Conservation (phyloP, 352 stramenopile species). For the Globisporangium cylindrosporum region DNA sequence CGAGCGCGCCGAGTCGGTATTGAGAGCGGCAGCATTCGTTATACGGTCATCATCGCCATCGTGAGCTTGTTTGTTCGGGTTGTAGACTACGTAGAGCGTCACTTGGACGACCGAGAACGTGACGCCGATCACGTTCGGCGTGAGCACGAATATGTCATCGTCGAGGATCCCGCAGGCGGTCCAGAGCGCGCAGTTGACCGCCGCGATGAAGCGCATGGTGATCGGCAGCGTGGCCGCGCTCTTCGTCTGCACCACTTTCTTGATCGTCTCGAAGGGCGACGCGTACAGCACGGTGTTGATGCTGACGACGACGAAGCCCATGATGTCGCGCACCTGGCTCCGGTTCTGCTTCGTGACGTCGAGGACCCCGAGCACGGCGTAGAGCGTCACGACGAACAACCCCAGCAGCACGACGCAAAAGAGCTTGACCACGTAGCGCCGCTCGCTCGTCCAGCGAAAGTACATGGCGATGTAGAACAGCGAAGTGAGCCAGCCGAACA, state of each 20-base stretch:
- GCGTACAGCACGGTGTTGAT: constrained; percentile 26
- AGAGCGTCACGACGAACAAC: constrained; percentile 18
- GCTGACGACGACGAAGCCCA: constrained; percentile 19
- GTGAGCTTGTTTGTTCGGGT: background rate
- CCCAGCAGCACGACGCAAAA: background rate
- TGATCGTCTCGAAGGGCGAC: constrained; percentile 31
- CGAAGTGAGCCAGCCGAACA: background rate
- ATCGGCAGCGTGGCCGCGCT: constrained; percentile 39
- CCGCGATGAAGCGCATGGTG: constrained; percentile 42
- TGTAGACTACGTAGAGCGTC: constrained; percentile 45
- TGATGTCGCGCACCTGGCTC: constrained; percentile 10
- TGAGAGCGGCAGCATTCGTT: background rate
- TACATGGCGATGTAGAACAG: constrained; percentile 9
- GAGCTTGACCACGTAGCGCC: constrained; percentile 16
- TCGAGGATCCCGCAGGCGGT: constrained; percentile 43
- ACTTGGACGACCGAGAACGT: constrained; percentile 37
- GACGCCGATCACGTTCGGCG: constrained; percentile 35
- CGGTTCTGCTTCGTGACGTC: constrained; percentile 27
- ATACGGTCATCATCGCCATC: background rate
- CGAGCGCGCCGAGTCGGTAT: background rate
- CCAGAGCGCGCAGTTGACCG: constrained; percentile 55
- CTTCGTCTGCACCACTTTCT: constrained; percentile 28
- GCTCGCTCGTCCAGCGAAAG: constrained; percentile 5
- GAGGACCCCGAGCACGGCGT: constrained; percentile 25
- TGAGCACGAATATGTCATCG: constrained; percentile 43